phyloP scores from a whole-genome alignment of 169 alveolate genomes.

The Plasmodium knowlesi region DNA sequence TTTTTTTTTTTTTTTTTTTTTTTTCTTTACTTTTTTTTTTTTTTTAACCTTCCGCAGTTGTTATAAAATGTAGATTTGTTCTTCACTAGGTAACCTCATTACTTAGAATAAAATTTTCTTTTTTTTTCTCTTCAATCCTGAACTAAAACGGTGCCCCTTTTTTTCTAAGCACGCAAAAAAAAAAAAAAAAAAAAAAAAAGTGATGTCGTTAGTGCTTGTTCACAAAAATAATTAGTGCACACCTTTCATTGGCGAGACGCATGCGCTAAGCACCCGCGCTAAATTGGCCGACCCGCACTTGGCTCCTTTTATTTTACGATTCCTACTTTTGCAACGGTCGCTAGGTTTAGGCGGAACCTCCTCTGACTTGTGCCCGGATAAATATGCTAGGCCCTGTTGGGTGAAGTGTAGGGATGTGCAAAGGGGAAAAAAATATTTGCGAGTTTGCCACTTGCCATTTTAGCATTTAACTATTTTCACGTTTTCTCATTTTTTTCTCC shows the following conservation, averaged over 20 bases:
- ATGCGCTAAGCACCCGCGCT: not conserved
- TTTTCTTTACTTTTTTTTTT: not conserved
- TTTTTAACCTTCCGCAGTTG: not conserved
- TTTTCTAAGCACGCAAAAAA: not conserved
- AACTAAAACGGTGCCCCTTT: not conserved
- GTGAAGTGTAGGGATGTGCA: not conserved
- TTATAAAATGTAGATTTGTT: not conserved
- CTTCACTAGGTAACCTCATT: not conserved
- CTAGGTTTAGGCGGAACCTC: constrained; percentile 4
- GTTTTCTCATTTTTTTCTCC: not conserved
- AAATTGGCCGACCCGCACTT: not conserved
- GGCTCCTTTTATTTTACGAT: not conserved
- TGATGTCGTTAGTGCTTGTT: not conserved
- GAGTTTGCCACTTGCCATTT: not conserved
- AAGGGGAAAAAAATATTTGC: not conserved
- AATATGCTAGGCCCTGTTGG: constrained; percentile 48
- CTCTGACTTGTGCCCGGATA: not conserved
- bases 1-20: not conserved
- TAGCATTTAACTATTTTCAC: not conserved
- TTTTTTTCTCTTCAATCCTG: constrained; percentile 6
- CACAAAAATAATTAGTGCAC: not conserved
- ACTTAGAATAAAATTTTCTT: not conserved
- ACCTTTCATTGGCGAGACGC: not conserved
- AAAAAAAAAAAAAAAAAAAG: not conserved
- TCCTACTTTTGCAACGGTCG: not conserved